These are phyloP conservation scores for Usnea hakonensis DNA, from an alignment of 495 filamentous ascomycete species.

Conservation along the genomic window DNA sequence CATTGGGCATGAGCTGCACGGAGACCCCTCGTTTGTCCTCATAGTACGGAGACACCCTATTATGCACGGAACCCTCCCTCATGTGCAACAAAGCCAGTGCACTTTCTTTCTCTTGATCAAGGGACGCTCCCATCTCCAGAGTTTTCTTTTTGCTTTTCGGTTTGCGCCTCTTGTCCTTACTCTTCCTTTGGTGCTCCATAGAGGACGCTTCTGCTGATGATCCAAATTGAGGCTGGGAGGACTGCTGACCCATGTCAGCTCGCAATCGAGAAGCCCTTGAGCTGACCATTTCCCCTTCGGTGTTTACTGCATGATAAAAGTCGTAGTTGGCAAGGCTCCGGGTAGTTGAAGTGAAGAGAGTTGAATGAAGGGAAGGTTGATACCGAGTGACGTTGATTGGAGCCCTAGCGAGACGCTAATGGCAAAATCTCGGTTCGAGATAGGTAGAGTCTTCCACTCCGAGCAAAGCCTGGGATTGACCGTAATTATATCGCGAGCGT, in stretches of 20 bases:
- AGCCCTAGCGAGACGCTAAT: not conserved
- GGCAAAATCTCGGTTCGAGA: too few relatives aligned
- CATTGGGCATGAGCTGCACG: conserved; percentile 15
- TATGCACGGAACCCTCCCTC: conserved; percentile 1
- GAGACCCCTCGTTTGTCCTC: conserved; percentile 11
- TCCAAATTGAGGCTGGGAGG: conserved; percentile 15
- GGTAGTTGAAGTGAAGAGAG: conserved; percentile 16
- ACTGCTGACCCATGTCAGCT: conserved; percentile 19
- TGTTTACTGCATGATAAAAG: not conserved
- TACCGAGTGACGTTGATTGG: not conserved
- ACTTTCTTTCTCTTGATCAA: conserved; percentile 16
- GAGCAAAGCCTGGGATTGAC: too few relatives aligned
- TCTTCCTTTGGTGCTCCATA: conserved; percentile 2
- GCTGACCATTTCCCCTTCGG: conserved; percentile 7
- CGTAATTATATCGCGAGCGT: too few relatives aligned
- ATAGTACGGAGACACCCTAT: not conserved
- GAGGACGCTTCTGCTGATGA: not conserved
- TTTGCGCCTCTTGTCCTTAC: conserved; percentile 11
- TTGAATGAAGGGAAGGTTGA: not conserved
- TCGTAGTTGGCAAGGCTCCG: not conserved
- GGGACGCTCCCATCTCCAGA: not conserved
- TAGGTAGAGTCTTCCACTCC: too few relatives aligned
- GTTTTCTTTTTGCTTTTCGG: conserved; percentile 9
- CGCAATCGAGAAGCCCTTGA: not conserved
- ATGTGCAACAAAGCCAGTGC: conserved; percentile 18